A percentile compares a stretch with the other conserved stretches of the same genome.
phyloP scores from a whole-genome alignment of 345 rosid genomes.

The Carallia brachiata region DNA sequence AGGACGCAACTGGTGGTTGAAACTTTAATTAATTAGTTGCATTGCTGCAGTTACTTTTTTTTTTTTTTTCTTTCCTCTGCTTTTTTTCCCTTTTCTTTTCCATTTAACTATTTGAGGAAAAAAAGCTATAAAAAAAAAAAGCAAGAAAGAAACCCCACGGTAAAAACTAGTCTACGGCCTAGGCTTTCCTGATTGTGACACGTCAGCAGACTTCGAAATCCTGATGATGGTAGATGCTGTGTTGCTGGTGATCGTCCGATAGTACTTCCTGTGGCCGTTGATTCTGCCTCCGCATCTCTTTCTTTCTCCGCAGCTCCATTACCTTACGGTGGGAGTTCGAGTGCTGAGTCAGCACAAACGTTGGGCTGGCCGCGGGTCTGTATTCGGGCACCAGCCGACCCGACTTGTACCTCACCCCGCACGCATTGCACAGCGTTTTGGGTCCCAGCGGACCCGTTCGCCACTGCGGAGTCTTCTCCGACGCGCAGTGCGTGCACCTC shows the following conservation, averaged over 20 bases:
- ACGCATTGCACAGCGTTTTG: constrained; percentile 71
- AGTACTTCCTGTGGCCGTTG: constrained; percentile 25
- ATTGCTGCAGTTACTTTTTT: neutral
- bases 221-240: constrained; percentile 15
- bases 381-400: constrained; percentile 82
- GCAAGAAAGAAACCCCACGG: too few relatives aligned
- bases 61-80: neutral
- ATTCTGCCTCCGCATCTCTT: constrained; percentile 39
- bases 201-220: constrained; percentile 49
- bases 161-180: too few relatives aligned
- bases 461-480: constrained; percentile 90
- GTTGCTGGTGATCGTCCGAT: constrained; percentile 28
- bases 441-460: constrained; percentile 81
- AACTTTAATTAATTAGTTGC: constrained; percentile 4
- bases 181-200: constrained; percentile 10
- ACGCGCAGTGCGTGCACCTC: constrained; percentile 73
- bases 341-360: constrained; percentile 72
- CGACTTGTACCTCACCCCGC: constrained; percentile 81
- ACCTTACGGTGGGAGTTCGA: constrained; percentile 87
- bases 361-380: constrained; percentile 80
- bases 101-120: neutral
- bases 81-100: neutral
- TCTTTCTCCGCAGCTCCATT: constrained; percentile 73
- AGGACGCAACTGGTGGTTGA: constrained; percentile 8
- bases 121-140: neutral